Conservation (phyloP, 2,329 filamentous ascomycete genomes). For the Aspergillus sp. region DNA sequence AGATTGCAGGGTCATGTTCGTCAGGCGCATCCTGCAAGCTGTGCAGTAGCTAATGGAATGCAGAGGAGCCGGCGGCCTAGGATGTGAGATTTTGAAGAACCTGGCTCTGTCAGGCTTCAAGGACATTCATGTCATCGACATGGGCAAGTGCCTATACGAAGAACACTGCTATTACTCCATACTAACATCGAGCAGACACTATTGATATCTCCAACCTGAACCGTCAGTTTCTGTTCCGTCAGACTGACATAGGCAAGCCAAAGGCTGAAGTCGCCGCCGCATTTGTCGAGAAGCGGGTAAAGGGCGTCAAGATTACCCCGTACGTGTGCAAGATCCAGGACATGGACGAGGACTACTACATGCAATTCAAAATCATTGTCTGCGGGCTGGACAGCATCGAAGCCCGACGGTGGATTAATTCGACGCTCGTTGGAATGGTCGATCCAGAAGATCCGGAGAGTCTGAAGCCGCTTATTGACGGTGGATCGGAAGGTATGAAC, state of each 20-base stretch:
- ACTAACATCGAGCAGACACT: conserved; percentile 55
- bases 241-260: conserved; percentile 80
- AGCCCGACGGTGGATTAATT: conserved; percentile 96
- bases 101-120: conserved; percentile 91
- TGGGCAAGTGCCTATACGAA: conserved; percentile 55
- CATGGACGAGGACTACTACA: conserved; percentile 92
- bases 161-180: background rate
- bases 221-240: conserved; percentile 90
- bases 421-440: conserved; percentile 81
- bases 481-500: conserved; percentile 70
- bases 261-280: conserved; percentile 89
- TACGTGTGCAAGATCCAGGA: conserved; percentile 95
- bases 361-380: conserved; percentile 88
- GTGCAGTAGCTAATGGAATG: conserved; percentile 21
- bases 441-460: conserved; percentile 73
- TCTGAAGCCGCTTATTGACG: conserved; percentile 89
- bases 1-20: conserved; percentile 49
- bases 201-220: conserved; percentile 98
- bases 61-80: conserved; percentile 85
- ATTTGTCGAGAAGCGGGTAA: conserved; percentile 83
- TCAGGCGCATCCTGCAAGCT: conserved; percentile 9
- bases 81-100: conserved; percentile 95
- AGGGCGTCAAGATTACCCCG: conserved; percentile 83
- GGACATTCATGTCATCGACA: conserved; percentile 97
- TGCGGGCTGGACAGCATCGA: conserved; percentile 96